Percentiles rank a stretch among this genome's conserved stretches.
These are phyloP conservation scores for Plasmodium gonderi DNA, from an alignment of 169 alveolate species.

Conservation along the genomic window DNA sequence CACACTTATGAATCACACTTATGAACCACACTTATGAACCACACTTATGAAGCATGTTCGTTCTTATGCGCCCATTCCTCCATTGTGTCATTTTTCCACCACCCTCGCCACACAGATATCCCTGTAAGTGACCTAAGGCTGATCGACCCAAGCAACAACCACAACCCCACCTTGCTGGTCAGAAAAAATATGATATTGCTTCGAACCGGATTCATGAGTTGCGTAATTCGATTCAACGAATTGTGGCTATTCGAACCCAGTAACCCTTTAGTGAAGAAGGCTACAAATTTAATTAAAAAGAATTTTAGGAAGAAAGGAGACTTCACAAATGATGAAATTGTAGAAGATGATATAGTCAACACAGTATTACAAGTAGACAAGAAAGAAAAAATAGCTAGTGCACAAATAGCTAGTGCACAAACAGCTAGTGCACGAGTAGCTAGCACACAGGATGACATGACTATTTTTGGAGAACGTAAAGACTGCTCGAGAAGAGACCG, in stretches of 20 bases:
- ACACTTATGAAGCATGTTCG: not conserved
- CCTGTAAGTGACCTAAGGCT: slow-evolving; percentile 53
- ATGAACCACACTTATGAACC: not conserved
- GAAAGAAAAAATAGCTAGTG: not conserved
- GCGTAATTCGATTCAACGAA: slow-evolving; percentile 54
- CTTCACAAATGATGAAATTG: not conserved
- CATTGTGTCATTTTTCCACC: not conserved
- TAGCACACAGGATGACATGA: no score
- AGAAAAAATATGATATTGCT: slow-evolving; percentile 39
- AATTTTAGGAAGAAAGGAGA: slow-evolving; percentile 10
- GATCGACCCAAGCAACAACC: slow-evolving; percentile 50
- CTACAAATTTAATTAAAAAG: slow-evolving; percentile 19
- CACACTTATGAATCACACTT: not conserved
- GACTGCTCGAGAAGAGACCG: not conserved
- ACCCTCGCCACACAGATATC: slow-evolving; percentile 2
- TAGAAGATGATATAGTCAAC: not conserved
- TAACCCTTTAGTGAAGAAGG: slow-evolving; percentile 33
- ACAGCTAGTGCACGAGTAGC: no score
- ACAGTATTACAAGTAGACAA: not conserved
- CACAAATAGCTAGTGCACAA: no score
- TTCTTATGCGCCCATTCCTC: not conserved
- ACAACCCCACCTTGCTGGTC: slow-evolving; percentile 56
- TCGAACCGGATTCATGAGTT: slow-evolving; percentile 57
- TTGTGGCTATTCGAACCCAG: slow-evolving; percentile 41
- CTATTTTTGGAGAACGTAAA: no score